phyloP scores from a whole-genome alignment of 2,329 filamentous ascomycete genomes.

The Alternaria consortialis region DNA sequence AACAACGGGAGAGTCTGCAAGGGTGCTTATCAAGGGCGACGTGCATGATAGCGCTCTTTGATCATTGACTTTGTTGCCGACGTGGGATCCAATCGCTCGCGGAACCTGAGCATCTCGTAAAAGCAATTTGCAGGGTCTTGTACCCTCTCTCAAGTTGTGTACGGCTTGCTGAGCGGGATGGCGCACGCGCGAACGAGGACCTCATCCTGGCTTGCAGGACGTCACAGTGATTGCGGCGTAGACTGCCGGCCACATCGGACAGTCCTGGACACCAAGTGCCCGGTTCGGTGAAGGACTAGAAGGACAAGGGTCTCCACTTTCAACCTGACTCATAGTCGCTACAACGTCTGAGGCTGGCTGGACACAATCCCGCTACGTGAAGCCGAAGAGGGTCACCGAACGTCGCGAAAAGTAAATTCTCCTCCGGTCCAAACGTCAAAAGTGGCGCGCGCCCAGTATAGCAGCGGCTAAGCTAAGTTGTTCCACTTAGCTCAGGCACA shows the following conservation, averaged over 20 bases:
- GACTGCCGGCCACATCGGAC: not conserved
- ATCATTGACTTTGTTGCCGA: not conserved
- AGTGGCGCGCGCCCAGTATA: constrained; percentile 12
- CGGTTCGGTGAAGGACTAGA: constrained; percentile 5
- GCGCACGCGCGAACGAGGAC: not conserved
- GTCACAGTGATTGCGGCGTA: constrained; percentile 2
- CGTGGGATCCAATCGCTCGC: not conserved
- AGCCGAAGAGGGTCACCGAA: constrained; percentile 9
- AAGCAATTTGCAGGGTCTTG: constrained; percentile 5
- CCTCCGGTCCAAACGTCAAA: constrained; percentile 11
- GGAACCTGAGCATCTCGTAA: not conserved
- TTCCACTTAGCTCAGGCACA: constrained; percentile 11
- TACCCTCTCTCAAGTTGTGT: not conserved
- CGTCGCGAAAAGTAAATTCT: constrained; percentile 12
- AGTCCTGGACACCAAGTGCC: constrained; percentile 2
- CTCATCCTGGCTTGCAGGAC: constrained; percentile 6
- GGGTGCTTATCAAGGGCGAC: constrained; percentile 11
- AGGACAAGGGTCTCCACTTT: constrained; percentile 1
- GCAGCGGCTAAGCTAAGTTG: constrained; percentile 13
- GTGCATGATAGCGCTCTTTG: not conserved
- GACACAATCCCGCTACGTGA: constrained; percentile 7
- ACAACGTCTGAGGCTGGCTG: constrained; percentile 9
- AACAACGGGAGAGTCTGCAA: constrained; percentile 7
- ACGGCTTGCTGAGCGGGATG: not conserved
- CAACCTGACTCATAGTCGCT: constrained; percentile 4